Percentiles rank a stretch among this genome's conserved stretches.
Evolutionary conservation across 768 basidiomycete genomes (phyloP).

Genomic region (Macrocybe gigantea): DNA sequence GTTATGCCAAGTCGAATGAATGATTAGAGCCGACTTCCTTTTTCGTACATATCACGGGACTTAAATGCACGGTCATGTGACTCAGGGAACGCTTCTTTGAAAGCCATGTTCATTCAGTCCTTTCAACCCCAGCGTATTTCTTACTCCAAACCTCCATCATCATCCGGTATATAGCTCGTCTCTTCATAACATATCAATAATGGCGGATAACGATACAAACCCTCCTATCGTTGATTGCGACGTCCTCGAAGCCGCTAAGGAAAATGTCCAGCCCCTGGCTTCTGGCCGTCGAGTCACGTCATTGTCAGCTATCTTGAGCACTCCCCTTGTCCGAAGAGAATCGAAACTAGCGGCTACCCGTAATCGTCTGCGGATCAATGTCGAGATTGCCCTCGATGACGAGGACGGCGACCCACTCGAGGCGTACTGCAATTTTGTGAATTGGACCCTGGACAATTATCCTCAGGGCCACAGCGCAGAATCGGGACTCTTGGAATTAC

Average conservation of each 20-base stretch:
- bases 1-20: no score
- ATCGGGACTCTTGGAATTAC: constrained; percentile 84
- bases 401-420: constrained; percentile 81
- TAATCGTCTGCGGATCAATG: constrained; percentile 63
- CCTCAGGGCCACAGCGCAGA: constrained; percentile 88
- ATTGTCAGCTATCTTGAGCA: constrained; percentile 65
- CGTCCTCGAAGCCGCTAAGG: constrained; percentile 76
- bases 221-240: constrained; percentile 70
- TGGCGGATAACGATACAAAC: constrained; percentile 34
- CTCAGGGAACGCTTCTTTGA: background rate
- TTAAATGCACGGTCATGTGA: no score
- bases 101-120: background rate
- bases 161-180: no score
- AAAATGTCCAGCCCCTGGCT: constrained; percentile 81
- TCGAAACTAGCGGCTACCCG: constrained; percentile 60
- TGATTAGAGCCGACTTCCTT: no score
- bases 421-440: constrained; percentile 78
- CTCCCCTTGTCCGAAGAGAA: constrained; percentile 74
- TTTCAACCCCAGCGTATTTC: background rate
- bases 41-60: no score
- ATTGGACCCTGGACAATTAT: constrained; percentile 93
- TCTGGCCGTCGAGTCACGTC: constrained; percentile 76
- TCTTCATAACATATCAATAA: background rate
- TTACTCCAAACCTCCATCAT: no score
- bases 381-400: constrained; percentile 73